Evolutionary conservation across 1,284 basidiomycete species (phyloP).

Genomic region (Naganishia liquefaciens): DNA sequence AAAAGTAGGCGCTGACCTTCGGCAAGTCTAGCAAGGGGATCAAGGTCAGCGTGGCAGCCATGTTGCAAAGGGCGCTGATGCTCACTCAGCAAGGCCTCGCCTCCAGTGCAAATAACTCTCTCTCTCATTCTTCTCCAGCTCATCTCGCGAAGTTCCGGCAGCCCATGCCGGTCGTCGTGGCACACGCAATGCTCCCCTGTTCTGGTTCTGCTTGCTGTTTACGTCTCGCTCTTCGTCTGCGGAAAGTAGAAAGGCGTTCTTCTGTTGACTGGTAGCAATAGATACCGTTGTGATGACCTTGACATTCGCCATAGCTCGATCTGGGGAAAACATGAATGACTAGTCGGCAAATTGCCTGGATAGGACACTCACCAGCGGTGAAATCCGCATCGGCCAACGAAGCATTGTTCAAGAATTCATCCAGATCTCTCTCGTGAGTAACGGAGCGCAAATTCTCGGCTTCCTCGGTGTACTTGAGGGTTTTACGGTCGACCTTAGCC

Average conservation of each 20-base stretch:
- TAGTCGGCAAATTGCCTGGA: no score
- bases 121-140: slow-evolving; percentile 84
- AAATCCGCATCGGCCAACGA: slow-evolving; percentile 94
- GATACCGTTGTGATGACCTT: slow-evolving; percentile 77
- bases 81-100: slow-evolving; percentile 81
- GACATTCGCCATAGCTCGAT: slow-evolving; percentile 73
- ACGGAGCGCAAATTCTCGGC: slow-evolving; percentile 77
- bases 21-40: slow-evolving; percentile 41
- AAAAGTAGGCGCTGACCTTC: slow-evolving; percentile 66
- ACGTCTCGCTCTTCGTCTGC: slow-evolving; percentile 79
- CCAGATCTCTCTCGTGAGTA: slow-evolving; percentile 93
- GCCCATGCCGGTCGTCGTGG: slow-evolving; percentile 85
- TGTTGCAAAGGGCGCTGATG: no score
- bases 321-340: slow-evolving; percentile 53
- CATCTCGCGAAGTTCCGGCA: slow-evolving; percentile 68
- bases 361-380: slow-evolving; percentile 74
- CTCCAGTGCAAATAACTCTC: slow-evolving; percentile 88
- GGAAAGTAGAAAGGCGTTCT: slow-evolving; percentile 83
- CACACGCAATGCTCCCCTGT: slow-evolving; percentile 72
- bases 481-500: slow-evolving; percentile 55
- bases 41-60: no score
- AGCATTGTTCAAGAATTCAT: slow-evolving; percentile 94
- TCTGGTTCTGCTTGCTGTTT: slow-evolving; percentile 69
- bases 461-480: slow-evolving; percentile 73
- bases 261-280: slow-evolving; percentile 53